Percentiles rank a stretch among this genome's conserved stretches.
Evolutionary conservation across 768 basidiomycete genomes (phyloP).

Genomic region (Holtermannia corniformis): DNA sequence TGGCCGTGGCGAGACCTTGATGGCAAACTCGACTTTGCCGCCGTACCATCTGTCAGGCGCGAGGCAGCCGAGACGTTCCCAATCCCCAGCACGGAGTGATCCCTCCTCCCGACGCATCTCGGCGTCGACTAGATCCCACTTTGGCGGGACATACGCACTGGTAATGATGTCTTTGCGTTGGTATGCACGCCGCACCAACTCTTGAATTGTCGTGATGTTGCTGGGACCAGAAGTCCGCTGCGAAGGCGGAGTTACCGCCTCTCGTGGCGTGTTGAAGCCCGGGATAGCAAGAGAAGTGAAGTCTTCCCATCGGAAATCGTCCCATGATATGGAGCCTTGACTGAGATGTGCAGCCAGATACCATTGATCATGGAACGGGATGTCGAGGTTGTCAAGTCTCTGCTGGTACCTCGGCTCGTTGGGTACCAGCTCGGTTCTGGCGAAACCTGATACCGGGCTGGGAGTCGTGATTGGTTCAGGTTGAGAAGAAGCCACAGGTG

Average conservation of each 20-base stretch:
- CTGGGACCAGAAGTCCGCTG: neutral
- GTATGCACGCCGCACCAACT: neutral
- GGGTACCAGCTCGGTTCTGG: no score
- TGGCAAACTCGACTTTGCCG: slow-evolving; percentile 13
- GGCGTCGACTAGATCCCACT: neutral
- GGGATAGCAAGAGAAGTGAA: neutral
- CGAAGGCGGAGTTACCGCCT: slow-evolving; percentile 3
- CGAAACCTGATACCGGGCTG: no score
- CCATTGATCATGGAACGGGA: slow-evolving; percentile 26
- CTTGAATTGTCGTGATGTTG: neutral
- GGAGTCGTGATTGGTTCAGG: no score
- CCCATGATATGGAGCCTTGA: slow-evolving; percentile 5
- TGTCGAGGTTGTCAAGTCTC: slow-evolving; percentile 3
- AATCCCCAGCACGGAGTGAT: slow-evolving; percentile 10
- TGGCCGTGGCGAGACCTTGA: slow-evolving; percentile 6
- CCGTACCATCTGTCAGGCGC: slow-evolving; percentile 20
- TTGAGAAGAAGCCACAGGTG: no score
- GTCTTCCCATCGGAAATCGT: slow-evolving; percentile 10
- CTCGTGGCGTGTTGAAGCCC: slow-evolving; percentile 3
- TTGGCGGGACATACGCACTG: neutral
- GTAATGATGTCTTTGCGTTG: neutral
- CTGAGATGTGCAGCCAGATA: slow-evolving; percentile 9
- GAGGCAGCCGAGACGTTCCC: slow-evolving; percentile 8
- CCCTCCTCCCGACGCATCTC: slow-evolving; percentile 21
- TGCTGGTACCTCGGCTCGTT: no score